Base-by-base conservation (phyloP, 257 asterid genomes). In the Galeopsis tetrahit region DNA sequence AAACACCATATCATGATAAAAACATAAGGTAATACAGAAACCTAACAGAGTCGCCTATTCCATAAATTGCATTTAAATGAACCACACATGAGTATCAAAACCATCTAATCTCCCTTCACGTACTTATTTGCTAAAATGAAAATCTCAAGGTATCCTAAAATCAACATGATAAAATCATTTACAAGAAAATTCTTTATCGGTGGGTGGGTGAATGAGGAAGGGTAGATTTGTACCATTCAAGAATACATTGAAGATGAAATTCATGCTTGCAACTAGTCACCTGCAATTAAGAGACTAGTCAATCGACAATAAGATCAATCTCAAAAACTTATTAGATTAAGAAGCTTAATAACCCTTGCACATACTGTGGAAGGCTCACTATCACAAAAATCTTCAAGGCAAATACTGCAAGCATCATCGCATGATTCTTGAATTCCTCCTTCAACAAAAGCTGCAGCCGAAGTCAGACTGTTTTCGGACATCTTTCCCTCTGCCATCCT, bases 381-480 rank as follows among this genome's bases (percentile, higher is more conserved):
- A 46, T 93, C 93, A 67, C 85, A 75, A 68, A 93, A 93, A 7
- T 70, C 87, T 84, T 93, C 98, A 15, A 93, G 96, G 77, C 98
- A 93, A 78, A 93, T 90, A 86, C 97, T 93, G 80, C 98, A 93
- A 68, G 96, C 83, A 80, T 90, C 98, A 58, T 93, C 95, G 56
- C 97, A 92, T 66, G 97, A 89, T 36, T 93, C 97, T 77, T 90
- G 98, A 75, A 90, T 83, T 79, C 98, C 98, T 13, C 98, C 97
- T 85, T 93, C 97, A 68, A 93, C 98, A 70, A 93, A 93, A 28
- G 98, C 98, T 6, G 88, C 96, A 4, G 93, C 89, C 6, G 96
- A 92, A 42, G 85, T 86, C 89, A 90, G 76, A 67, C 82, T 84
- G 69, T 48, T 89, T 67, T 85, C 95, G 3, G 90, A 56, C 58